phyloP scores from a whole-genome alignment of 306 rosid species.

The Cucumis sativus region DNA sequence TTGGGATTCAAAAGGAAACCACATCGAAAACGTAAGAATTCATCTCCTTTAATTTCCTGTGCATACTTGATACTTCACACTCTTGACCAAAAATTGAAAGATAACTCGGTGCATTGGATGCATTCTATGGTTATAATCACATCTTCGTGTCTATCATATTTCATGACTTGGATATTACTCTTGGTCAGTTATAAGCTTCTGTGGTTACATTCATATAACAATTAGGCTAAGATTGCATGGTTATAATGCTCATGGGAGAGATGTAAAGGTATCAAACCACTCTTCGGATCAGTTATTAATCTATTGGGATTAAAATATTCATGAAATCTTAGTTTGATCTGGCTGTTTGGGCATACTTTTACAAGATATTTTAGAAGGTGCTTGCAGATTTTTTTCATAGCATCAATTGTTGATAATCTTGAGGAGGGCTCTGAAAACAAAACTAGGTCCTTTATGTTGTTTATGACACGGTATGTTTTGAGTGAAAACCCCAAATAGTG shows the following conservation, averaged over 20 bases:
- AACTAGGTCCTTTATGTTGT: not conserved
- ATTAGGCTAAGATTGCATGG: too few species aligned
- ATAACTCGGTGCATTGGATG: not conserved
- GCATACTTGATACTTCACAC: not conserved
- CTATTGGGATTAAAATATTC: not conserved
- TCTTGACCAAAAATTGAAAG: not conserved
- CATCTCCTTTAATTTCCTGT: not conserved
- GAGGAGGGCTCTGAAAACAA: not conserved
- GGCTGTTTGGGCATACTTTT: not conserved
- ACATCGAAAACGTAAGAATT: conserved; percentile 55
- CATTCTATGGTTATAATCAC: not conserved
- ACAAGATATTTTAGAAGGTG: not conserved
- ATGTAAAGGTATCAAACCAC: not conserved
- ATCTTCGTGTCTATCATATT: not conserved
- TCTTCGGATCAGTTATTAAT: not conserved
- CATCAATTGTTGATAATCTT: not conserved
- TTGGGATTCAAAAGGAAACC: conserved; percentile 91
- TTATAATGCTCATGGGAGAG: not conserved
- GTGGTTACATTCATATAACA: too few species aligned
- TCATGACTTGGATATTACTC: not conserved
- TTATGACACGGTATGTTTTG: not conserved
- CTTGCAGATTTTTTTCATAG: not conserved
- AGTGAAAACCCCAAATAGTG: not conserved
- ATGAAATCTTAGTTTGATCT: not conserved
- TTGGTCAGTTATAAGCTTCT: too few species aligned